phyloP scores from a whole-genome alignment of 1,284 basidiomycete genomes.

The Butyriboletus appendiculatus region DNA sequence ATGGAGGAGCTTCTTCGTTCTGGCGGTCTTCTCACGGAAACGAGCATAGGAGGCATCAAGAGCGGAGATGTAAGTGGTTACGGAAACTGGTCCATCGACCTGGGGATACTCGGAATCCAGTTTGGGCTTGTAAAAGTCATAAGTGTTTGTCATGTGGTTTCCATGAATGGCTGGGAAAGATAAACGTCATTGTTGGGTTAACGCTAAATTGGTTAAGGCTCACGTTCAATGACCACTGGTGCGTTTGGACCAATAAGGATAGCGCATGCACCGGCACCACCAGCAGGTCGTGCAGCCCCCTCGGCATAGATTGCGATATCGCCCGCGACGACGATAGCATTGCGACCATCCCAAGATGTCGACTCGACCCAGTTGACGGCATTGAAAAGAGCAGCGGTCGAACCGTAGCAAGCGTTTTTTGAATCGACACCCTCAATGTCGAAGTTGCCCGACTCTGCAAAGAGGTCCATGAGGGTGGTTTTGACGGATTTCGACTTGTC shows the following conservation, averaged over 20 bases:
- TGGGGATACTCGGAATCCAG: constrained; percentile 94
- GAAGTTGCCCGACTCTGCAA: constrained; percentile 87
- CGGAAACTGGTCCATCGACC: constrained; percentile 96
- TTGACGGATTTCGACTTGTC: constrained; percentile 99
- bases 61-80: constrained; percentile 93
- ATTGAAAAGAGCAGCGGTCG: constrained; percentile 98
- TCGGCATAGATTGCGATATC: constrained; percentile 99
- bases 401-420: constrained; percentile 99
- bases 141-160: constrained; percentile 96
- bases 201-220: constrained; percentile 39
- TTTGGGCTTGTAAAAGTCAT: constrained; percentile 98
- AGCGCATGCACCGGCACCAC: constrained; percentile 95
- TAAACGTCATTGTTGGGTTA: constrained; percentile 11
- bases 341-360: constrained; percentile 97
- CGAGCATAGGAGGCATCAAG: constrained; percentile 89
- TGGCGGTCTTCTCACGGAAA: constrained; percentile 84
- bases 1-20: constrained; percentile 53
- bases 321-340: constrained; percentile 96
- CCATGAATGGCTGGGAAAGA: constrained; percentile 84
- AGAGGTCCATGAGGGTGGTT: constrained; percentile 98
- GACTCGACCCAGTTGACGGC: constrained; percentile 97
- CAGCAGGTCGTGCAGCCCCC: constrained; percentile 92
- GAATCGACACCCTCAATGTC: constrained; percentile 99
- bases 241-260: constrained; percentile 97
- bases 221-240: constrained; percentile 93